Percentiles rank a stretch among this genome's conserved stretches.
Evolutionary conservation across 495 filamentous ascomycete genomes (phyloP).

Genomic region (Penicillium waksmanii): DNA sequence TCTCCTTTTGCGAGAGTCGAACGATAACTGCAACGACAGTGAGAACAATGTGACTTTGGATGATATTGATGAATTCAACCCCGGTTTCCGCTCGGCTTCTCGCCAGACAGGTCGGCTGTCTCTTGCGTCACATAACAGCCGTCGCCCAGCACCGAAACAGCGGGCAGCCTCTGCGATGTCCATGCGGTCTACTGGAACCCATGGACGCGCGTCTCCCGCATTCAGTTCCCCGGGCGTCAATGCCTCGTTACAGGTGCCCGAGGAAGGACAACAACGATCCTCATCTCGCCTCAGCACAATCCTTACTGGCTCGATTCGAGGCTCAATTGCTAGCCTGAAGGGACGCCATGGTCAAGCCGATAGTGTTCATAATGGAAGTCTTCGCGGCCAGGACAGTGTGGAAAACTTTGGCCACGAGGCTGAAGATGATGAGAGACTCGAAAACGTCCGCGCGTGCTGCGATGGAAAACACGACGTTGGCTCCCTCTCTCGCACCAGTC

Average conservation of each 20-base stretch:
- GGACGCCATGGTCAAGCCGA: constrained; percentile 42
- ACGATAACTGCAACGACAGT: constrained; percentile 59
- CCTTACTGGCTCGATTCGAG: constrained; percentile 49
- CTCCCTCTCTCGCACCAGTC: constrained; percentile 50
- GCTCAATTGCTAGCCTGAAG: constrained; percentile 47
- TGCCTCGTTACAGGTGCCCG: constrained; percentile 43
- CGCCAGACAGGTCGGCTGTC: constrained; percentile 65
- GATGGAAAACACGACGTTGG: constrained; percentile 75
- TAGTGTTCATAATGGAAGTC: constrained; percentile 70
- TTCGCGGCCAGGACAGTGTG: constrained; percentile 69
- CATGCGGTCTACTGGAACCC: constrained; percentile 44
- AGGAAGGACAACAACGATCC: constrained; percentile 42
- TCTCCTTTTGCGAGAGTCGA: constrained; percentile 73
- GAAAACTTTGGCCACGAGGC: constrained; percentile 77
- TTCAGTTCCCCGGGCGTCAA: constrained; percentile 48
- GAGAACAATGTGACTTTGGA: constrained; percentile 68
- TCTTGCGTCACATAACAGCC: constrained; percentile 81
- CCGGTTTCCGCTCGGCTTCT: constrained; percentile 59
- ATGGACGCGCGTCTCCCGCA: constrained; percentile 47
- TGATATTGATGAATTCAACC: constrained; percentile 91
- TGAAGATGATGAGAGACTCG: constrained; percentile 78
- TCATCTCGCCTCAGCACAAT: constrained; percentile 49
- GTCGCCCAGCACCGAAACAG: constrained; percentile 59
- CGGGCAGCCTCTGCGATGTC: constrained; percentile 52
- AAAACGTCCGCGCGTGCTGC: constrained; percentile 96